Conservation (phyloP, 1,284 basidiomycete genomes). For the Sanghuangporus sanghuang region DNA sequence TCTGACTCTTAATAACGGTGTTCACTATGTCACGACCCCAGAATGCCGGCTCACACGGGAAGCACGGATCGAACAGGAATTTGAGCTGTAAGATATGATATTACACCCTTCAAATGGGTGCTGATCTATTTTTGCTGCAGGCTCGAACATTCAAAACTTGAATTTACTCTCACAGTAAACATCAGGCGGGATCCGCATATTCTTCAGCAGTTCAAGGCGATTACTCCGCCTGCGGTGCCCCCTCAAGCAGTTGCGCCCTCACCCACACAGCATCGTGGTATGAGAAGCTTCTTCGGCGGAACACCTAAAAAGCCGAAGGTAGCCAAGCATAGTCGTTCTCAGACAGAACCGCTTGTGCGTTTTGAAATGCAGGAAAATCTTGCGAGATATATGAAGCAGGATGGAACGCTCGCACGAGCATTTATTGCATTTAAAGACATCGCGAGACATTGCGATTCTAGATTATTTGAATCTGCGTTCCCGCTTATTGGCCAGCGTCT, state of each 20-base stretch:
- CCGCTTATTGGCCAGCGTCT: conserved; percentile 76
- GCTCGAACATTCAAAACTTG: conserved; percentile 84
- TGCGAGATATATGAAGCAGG: conserved; percentile 76
- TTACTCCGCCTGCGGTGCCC: conserved; percentile 41
- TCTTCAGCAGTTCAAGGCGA: conserved; percentile 62
- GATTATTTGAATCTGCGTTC: conserved; percentile 78
- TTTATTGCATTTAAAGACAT: conserved; percentile 86
- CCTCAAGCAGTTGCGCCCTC: conserved; percentile 40
- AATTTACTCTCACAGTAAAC: conserved; percentile 85
- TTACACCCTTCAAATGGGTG: not conserved
- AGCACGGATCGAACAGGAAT: conserved; percentile 84
- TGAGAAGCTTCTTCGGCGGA: conserved; percentile 72
- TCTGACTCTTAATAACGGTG: conserved; percentile 94
- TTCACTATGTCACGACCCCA: conserved; percentile 93
- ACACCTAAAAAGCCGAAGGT: conserved; percentile 64
- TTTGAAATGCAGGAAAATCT: conserved; percentile 51
- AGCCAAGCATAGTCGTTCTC: conserved; percentile 20
- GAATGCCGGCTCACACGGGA: conserved; percentile 62
- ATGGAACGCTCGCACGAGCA: conserved; percentile 75
- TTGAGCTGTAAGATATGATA: conserved; percentile 73
- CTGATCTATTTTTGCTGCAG: conserved; percentile 32
- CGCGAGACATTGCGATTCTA: conserved; percentile 73
- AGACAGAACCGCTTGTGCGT: conserved; percentile 13
- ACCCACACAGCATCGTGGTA: conserved; percentile 41
- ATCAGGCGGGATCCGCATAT: conserved; percentile 81